phyloP scores from a whole-genome alignment of 2,329 filamentous ascomycete genomes.

The Furcasterigmium furcatum region DNA sequence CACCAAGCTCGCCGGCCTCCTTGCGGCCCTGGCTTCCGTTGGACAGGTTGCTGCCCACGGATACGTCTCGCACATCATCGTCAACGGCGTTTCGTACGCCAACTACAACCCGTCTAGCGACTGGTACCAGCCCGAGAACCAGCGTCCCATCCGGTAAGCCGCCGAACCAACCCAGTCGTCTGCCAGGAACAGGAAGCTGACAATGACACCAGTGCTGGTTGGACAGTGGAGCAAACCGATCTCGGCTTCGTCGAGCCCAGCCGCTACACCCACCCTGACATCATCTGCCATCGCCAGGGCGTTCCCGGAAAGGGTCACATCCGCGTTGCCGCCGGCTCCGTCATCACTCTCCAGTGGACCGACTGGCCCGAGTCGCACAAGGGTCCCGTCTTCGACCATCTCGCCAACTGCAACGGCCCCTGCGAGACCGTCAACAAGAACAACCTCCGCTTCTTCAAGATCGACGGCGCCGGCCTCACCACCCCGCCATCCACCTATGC shows the following conservation, averaged over 20 bases:
- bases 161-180: background rate
- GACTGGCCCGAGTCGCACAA: slow-evolving; percentile 46
- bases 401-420: slow-evolving; percentile 38
- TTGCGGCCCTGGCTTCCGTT: slow-evolving; percentile 17
- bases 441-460: slow-evolving; percentile 42
- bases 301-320: slow-evolving; percentile 35
- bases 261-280: slow-evolving; percentile 35
- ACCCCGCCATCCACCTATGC: slow-evolving; percentile 27
- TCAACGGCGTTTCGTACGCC: slow-evolving; percentile 38
- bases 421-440: slow-evolving; percentile 38
- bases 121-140: slow-evolving; percentile 8
- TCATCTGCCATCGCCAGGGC: slow-evolving; percentile 44
- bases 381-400: slow-evolving; percentile 43
- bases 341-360: slow-evolving; percentile 44
- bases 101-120: slow-evolving; percentile 30
- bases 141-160: slow-evolving; percentile 4
- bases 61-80: slow-evolving; percentile 36
- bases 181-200: slow-evolving; percentile 5
- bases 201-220: slow-evolving; percentile 22
- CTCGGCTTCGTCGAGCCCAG: slow-evolving; percentile 47
- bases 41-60: slow-evolving; percentile 31
- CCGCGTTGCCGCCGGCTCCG: slow-evolving; percentile 39
- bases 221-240: slow-evolving; percentile 36
- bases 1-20: slow-evolving; percentile 14
- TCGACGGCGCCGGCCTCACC: slow-evolving; percentile 35